phyloP scores from a whole-genome alignment of 805 yeast species.

The Pichia pseudocactophila region DNA sequence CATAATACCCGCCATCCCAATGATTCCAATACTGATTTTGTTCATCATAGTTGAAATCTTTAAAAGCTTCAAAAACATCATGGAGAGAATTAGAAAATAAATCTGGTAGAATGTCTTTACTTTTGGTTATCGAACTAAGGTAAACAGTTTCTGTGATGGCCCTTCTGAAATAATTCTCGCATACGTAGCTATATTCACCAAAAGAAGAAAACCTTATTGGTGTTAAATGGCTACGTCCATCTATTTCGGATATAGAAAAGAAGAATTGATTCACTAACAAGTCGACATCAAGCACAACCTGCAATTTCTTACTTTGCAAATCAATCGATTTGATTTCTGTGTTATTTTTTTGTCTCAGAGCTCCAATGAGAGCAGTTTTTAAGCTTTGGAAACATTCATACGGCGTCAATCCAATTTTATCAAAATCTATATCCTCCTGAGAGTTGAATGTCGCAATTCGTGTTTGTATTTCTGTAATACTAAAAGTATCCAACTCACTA shows the following conservation, averaged over 20 bases:
- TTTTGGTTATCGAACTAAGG: slow-evolving; percentile 27
- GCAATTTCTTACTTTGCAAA: slow-evolving; percentile 38
- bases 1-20: slow-evolving; percentile 18
- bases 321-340: slow-evolving; percentile 49
- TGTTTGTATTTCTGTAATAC: slow-evolving; percentile 38
- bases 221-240: slow-evolving; percentile 18
- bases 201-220: slow-evolving; percentile 25
- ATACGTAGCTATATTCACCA: slow-evolving; percentile 15
- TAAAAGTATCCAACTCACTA: slow-evolving; percentile 40
- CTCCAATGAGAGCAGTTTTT: slow-evolving; percentile 58
- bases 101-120: slow-evolving; percentile 15
- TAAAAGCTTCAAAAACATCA: slow-evolving; percentile 17
- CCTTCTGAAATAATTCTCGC: slow-evolving; percentile 44
- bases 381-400: slow-evolving; percentile 47
- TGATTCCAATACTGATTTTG: slow-evolving; percentile 21
- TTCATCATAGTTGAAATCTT: slow-evolving; percentile 17
- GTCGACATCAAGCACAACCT: slow-evolving; percentile 40
- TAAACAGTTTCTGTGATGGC: slow-evolving; percentile 46
- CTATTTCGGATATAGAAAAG: slow-evolving; percentile 30
- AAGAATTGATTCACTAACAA: slow-evolving; percentile 40
- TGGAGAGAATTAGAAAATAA: slow-evolving; percentile 15
- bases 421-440: slow-evolving; percentile 10
- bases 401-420: slow-evolving; percentile 30
- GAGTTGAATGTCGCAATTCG: slow-evolving; percentile 37
- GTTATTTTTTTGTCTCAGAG: slow-evolving; percentile 37